Evolutionary conservation across 2,329 filamentous ascomycete species (phyloP), one percentile per base, ranked within the genome.

Genomic region (Tolypocladium pustulatum): DNA sequence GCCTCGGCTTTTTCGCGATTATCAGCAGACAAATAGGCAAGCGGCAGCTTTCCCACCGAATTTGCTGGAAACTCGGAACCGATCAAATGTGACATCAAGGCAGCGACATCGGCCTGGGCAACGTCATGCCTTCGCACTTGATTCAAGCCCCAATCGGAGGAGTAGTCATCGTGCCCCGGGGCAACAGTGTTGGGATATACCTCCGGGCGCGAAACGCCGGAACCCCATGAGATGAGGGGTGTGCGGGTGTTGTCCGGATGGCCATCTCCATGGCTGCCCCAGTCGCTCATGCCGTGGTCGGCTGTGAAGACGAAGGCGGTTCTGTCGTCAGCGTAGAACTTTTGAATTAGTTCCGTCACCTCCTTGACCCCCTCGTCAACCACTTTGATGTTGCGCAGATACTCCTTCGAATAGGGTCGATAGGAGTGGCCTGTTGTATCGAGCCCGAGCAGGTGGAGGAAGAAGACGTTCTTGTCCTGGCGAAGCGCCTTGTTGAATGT

Each of bases 251-350:
- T 99, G 72, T 99, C 90, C 0, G 94, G 94, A 73, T 99, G 92
- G 9, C 94, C 94, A 71, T 99, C 94, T 41, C 95, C 95, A 71
- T 99, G 95, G 66, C 92, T 97, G n/a, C 95, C 94, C 87, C 89
- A 97, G 73, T 99, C 94, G 68, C 91, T 97, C 94, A 99, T 99
- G 22, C 94, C 94, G 72, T 99, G 94, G 69, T 99, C 94, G 9
- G 94, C 94, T 1, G 95, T 99, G 70, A 99, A 99, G 20, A 99
- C 84, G 70, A 93, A 99, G 0, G 95, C 91, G 0, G 94, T 97
- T 72, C 94, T 87, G 58, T 83, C 88, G 65, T 91, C 87, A 6
- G 76, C 80, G 67, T 97, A 99, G 70, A 97, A 99, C 15, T 88
- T 82, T 40, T 96, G 85, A 55, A 97, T 86, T 57, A 96, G 70